Conservation (phyloP, 2,329 filamentous ascomycete species). For the Ophiobolus disseminans region DNA sequence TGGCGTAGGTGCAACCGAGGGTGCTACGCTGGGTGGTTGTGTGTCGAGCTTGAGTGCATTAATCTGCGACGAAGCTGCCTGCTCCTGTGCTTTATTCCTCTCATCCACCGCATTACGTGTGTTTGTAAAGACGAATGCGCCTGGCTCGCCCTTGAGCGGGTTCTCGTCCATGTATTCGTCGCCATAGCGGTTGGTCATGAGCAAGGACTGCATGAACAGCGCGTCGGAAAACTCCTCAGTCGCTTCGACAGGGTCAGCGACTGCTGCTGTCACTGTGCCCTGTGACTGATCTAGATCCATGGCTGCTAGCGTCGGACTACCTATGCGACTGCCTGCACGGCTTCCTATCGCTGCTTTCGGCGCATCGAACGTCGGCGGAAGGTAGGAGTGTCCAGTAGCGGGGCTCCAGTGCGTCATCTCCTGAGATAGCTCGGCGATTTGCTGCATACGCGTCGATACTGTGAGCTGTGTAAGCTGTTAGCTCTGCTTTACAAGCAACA, state of each 20-base stretch:
- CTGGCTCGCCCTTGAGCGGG: constrained; percentile 68
- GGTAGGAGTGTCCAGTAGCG: constrained; percentile 66
- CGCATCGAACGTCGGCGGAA: constrained; percentile 56
- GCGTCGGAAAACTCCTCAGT: constrained; percentile 41
- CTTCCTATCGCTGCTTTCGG: constrained; percentile 34
- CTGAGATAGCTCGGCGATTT: constrained; percentile 61
- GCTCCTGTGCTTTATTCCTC: constrained; percentile 46
- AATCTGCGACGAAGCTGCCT: constrained; percentile 22
- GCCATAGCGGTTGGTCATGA: constrained; percentile 60
- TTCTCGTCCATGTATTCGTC: constrained; percentile 71
- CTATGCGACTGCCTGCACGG: constrained; percentile 36
- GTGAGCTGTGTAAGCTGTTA: constrained; percentile 54
- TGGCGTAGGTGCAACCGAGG: constrained; percentile 40
- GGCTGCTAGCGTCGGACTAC: constrained; percentile 38
- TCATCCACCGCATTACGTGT: constrained; percentile 54
- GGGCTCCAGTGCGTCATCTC: constrained; percentile 65
- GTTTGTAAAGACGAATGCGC: constrained; percentile 64
- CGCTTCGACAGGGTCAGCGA: constrained; percentile 18
- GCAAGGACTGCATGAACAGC: constrained; percentile 55
- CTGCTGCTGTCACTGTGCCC: constrained; percentile 17
- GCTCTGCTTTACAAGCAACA: constrained; percentile 4
- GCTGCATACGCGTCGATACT: constrained; percentile 62
- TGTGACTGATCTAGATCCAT: constrained; percentile 38
- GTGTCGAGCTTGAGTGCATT: constrained; percentile 22
- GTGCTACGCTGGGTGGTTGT: constrained; percentile 31